These are phyloP conservation scores for Amphibolis antarctica DNA, from an alignment of 106 monocot species.

Conservation along the genomic window DNA sequence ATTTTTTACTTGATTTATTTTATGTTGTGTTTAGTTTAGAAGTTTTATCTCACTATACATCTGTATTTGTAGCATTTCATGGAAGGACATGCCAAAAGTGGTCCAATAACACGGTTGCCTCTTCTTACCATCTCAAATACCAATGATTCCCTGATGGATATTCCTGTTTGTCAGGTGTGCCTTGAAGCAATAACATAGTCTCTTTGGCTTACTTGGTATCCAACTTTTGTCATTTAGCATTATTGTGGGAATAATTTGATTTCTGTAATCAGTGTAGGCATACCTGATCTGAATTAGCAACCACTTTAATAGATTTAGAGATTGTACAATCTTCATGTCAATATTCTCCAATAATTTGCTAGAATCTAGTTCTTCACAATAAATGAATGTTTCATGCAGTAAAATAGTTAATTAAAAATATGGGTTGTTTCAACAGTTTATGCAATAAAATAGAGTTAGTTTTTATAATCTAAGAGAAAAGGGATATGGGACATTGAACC, in stretches of 20 bases:
- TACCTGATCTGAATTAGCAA: no score
- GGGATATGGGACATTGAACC: neutral
- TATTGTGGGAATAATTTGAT: neutral
- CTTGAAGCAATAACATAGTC: neutral
- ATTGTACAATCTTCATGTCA: no score
- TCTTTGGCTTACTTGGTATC: no score
- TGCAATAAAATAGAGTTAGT: no score
- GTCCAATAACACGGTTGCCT: conserved; percentile 75
- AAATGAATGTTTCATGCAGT: no score
- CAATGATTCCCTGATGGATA: conserved; percentile 55
- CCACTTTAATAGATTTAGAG: no score
- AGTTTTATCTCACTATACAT: neutral
- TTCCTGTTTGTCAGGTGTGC: conserved; percentile 88
- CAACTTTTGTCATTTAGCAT: neutral
- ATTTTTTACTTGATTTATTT: neutral
- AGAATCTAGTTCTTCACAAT: no score
- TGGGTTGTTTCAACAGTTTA: no score
- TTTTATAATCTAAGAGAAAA: neutral
- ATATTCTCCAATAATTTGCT: no score
- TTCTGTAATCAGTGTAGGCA: neutral
- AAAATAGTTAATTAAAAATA: no score
- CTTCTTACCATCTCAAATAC: conserved; percentile 73
- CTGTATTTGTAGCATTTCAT: conserved; percentile 67
- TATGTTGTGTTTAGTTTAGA: no score
- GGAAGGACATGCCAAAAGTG: conserved; percentile 97